Base-by-base conservation (phyloP, 805 yeast genomes). In the Candida taoyuanica region DNA sequence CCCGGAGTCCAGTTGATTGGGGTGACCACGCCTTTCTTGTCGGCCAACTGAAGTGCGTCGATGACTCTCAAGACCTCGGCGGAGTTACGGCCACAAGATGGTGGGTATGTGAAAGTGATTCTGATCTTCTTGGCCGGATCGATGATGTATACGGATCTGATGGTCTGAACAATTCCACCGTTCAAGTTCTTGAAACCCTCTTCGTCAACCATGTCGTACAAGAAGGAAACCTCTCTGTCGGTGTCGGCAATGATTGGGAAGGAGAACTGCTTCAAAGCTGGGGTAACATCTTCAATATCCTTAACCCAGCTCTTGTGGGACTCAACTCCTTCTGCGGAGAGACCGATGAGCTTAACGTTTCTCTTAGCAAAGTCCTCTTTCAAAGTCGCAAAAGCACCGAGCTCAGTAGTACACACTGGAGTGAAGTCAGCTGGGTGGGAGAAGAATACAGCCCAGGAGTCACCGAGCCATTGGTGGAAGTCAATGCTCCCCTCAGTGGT, bases 401-500 rank as follows among this genome's bases (percentile, higher is more conserved):
- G 74, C 70, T 88, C 97, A 40, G 96, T 88, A 57, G 96, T 89
- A 67, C 97, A 88, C 39, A 88, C 96, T 33, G 97, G 97, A 15
- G 97, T 88, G 73, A 86, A 89, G 64, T 88, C 97, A 39, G 88
- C 96, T 46, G 97, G 97, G 65, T 88, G 97, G 18, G 95, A 85
- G 68, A 88, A 88, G 57, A 88, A 71, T 36, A 88, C 80, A 33
- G 81, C 79, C 97, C 97, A 88, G 33, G 81, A 74, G 65, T 83
- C 78, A 34, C 91, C 91, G 52, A 87, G 71, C 71, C 71, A 88
- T 45, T 89, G 81, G 68, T 88, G 95, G 78, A 88, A 88, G 50
- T 85, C 77, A 58, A 88, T 77, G 47, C 76, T 76, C 42, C 97
- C 97, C 47, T 71, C 71, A 43, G 96, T 85, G 40, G 95, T 78